A percentile compares a stretch with the other conserved stretches of the same genome.
phyloP scores from a whole-genome alignment of 2,329 filamentous ascomycete species.

The Pseudogymnoascus sp. region DNA sequence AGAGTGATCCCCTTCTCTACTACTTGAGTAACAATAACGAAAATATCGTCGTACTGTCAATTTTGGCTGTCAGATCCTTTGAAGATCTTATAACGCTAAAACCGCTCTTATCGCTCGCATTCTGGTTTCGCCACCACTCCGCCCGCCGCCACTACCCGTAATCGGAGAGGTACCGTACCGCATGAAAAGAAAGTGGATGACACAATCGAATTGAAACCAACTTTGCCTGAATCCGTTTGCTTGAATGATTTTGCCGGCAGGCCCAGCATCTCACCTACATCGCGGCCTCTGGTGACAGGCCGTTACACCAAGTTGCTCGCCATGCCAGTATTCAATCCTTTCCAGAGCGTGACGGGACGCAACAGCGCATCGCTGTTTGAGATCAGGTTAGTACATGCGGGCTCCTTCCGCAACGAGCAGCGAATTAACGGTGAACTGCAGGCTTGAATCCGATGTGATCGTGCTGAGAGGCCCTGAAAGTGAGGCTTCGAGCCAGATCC shows the following conservation, averaged over 20 bases:
- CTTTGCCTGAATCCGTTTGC: neutral
- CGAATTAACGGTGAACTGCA: constrained; percentile 29
- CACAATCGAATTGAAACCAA: neutral
- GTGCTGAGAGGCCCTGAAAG: constrained; percentile 68
- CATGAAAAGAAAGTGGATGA: constrained; percentile 7
- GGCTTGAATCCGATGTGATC: constrained; percentile 70
- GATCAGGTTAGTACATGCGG: constrained; percentile 26
- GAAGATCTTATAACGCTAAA: neutral
- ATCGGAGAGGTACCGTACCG: constrained; percentile 1
- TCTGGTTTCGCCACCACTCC: neutral
- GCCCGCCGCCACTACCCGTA: constrained; percentile 2
- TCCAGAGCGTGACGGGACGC: constrained; percentile 27
- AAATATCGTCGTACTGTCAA: neutral
- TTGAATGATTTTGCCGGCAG: constrained; percentile 3
- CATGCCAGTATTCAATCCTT: constrained; percentile 30
- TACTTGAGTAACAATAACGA: neutral
- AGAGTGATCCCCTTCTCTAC: neutral
- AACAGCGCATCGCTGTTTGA: constrained; percentile 30
- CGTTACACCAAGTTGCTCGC: neutral
- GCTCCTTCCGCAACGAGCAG: constrained; percentile 8
- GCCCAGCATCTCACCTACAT: neutral
- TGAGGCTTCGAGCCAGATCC: constrained; percentile 66
- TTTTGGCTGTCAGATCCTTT: neutral
- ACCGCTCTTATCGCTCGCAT: neutral
- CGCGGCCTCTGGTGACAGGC: neutral